Base-by-base conservation (phyloP, 352 stramenopile genomes). In the Phytopythium montanum region DNA sequence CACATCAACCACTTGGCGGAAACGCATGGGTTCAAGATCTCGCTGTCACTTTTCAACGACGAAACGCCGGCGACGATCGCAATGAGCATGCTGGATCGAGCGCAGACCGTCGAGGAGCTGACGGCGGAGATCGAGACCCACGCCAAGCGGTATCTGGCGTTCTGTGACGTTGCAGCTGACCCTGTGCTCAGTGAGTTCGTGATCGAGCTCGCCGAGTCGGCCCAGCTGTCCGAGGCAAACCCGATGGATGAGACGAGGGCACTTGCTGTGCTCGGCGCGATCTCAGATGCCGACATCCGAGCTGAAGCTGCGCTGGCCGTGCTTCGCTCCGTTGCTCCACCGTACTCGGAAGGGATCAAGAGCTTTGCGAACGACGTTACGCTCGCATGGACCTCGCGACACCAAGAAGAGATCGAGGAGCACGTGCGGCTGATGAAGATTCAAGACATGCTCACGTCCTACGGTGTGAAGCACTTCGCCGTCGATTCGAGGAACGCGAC, bases 71-170 rank as follows among this genome's bases (percentile, higher is more conserved):
- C 68, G 26, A 80, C 76, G 21, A 92, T 92, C 46, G 82, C 80
- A 6, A 86, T 89, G 82, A 85, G 78, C 46, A 89, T 92, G 74
- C 61, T 92, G 14, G 80, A 87, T 60, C 82, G 82, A 19, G 66
- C 71, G 6, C 52, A 61, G 9, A 72, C 76, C 2, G 55, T 75
- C 2, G 71, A 75, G 3, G 62, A 54, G 26, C 59, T 89, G 16
- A 50, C 42, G 31, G 45, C 54, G 3, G 76, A 78, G 54, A 70
- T 90, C 21, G 46, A 72, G 12, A 34, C 65, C 16, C 80, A 92
- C 41, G 72, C 84, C 3, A 57, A 55, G 28, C 68, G 58, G 21
- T 92, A 90, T 39, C 71, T 90, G 14, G 31, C 23, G 5, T 76
- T 76, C 33, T 87, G 68, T 65, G 65, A 64, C 28, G 54, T 72